phyloP scores from a whole-genome alignment of 352 stramenopile genomes.

The Pythium myriotylum region DNA sequence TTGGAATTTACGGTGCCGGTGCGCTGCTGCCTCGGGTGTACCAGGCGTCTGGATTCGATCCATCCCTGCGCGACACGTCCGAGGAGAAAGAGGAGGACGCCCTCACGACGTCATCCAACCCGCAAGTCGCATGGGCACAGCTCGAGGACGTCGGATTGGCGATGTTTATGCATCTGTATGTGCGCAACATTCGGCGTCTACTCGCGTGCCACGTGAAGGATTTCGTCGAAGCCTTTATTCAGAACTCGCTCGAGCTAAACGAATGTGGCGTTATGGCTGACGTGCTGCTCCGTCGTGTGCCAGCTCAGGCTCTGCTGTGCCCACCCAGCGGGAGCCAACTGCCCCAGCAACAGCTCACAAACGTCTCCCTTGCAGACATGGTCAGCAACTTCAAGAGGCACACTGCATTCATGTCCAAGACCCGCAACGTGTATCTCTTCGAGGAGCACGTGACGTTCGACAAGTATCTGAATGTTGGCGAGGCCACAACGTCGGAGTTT shows the following conservation, averaged over 20 bases:
- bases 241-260: slow-evolving; percentile 81
- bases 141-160: slow-evolving; percentile 74
- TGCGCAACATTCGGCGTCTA: slow-evolving; percentile 77
- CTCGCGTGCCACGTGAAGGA: slow-evolving; percentile 86
- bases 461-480: slow-evolving; percentile 87
- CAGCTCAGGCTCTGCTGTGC: slow-evolving; percentile 76
- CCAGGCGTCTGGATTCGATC: slow-evolving; percentile 83
- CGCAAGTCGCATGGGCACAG: slow-evolving; percentile 75
- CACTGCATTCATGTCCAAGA: slow-evolving; percentile 77
- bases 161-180: slow-evolving; percentile 90
- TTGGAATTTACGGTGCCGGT: slow-evolving; percentile 70
- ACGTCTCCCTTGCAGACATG: slow-evolving; percentile 84
- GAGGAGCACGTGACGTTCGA: slow-evolving; percentile 81
- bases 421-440: slow-evolving; percentile 75
- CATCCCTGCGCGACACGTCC: slow-evolving; percentile 57
- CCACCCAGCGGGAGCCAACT: slow-evolving; percentile 53
- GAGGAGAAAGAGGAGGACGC: slow-evolving; percentile 73
- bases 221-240: slow-evolving; percentile 77
- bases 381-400: slow-evolving; percentile 60
- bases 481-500: slow-evolving; percentile 68
- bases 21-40: slow-evolving; percentile 78
- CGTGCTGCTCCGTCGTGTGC: slow-evolving; percentile 68
- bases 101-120: slow-evolving; percentile 71
- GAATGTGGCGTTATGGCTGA: slow-evolving; percentile 80
- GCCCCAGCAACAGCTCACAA: slow-evolving; percentile 65